phyloP scores from a whole-genome alignment of 2,329 filamentous ascomycete genomes.

The Meredithiella fracta region DNA sequence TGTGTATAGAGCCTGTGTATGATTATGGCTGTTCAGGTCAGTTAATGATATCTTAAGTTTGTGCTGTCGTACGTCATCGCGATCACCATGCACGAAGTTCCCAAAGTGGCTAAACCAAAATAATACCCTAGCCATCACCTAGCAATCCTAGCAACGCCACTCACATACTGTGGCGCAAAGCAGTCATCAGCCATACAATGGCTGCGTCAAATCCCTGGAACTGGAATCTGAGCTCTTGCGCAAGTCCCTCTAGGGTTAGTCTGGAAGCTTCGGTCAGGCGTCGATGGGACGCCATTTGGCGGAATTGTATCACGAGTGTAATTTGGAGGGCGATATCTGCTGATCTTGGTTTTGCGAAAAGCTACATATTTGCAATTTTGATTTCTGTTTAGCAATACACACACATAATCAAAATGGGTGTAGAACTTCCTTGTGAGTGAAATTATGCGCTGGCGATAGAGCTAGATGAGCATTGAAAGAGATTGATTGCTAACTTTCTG shows the following conservation, averaged over 20 bases:
- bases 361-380: neutral
- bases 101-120: slow-evolving; percentile 3
- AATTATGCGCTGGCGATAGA: no score
- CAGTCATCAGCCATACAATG: neutral
- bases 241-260: neutral
- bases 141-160: neutral
- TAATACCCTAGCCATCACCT: neutral
- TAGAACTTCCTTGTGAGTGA: slow-evolving; percentile 34
- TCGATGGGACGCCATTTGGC: neutral
- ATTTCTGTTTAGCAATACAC: neutral
- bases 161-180: neutral
- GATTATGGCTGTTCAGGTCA: no score
- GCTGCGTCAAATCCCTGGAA: neutral
- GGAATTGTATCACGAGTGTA: neutral
- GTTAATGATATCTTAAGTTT: no score
- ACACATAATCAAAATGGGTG: slow-evolving; percentile 24
- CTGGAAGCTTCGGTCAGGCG: neutral
- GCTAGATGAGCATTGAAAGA: neutral
- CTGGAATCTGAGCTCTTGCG: neutral
- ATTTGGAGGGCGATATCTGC: neutral
- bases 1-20: no score
- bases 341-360: neutral
- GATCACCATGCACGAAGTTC: neutral
- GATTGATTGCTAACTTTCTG: no score
- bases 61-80: neutral